Base-by-base conservation (phyloP, 1,284 basidiomycete species). In the Puccinia coronata region DNA sequence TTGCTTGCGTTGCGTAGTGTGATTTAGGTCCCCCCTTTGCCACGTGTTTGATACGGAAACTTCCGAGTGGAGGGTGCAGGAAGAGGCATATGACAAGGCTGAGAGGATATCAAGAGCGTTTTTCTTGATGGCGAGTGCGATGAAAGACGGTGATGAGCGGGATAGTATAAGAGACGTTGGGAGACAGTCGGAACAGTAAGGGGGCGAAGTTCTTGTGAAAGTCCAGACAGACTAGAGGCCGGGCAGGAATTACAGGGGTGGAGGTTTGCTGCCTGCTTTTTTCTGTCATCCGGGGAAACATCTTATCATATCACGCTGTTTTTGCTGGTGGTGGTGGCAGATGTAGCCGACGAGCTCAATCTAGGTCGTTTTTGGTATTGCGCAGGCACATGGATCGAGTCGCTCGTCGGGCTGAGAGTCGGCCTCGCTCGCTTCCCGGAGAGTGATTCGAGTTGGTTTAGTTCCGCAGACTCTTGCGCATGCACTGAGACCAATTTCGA, bases 341-440 rank as follows among this genome's bases (percentile, higher is more conserved):
- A 71, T 1, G 47, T 73, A 12, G 53, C n/a, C 8, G 36, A 55
- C 14, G 51, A 57, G 49, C 20, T 55, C 14, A 57, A 34, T 39
- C 36, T 57, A 18, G 53, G 34, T 39, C 71, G 49, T 59, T 73
- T 73, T 73, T 55, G 71, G n/a, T 55, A 57, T n/a, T 55, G 36
- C 20, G n/a, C 51, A 18, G 71, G 71, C n/a, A 73, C 71, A 55
- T 57, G 12, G 43, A 73, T 73, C 18, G 71, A 73, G 51, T 73
- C 71, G 28, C 16, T 53, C 20, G 53, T 59, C 36, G 49, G n/a
- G 20, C 34, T 57, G 6, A 57, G 49, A 34, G 51, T 55, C 31
- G 71, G 71, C 49, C 36, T 36, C 18, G 51, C 16, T 73, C 71
- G 71, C 18, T 73, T 73, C 4, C 2, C 51, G 28, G 36, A 57